Percentiles rank a stretch among this genome's conserved stretches.
Evolutionary conservation across 495 filamentous ascomycete genomes (phyloP).

Genomic region (Trichocladium uniseriatum): DNA sequence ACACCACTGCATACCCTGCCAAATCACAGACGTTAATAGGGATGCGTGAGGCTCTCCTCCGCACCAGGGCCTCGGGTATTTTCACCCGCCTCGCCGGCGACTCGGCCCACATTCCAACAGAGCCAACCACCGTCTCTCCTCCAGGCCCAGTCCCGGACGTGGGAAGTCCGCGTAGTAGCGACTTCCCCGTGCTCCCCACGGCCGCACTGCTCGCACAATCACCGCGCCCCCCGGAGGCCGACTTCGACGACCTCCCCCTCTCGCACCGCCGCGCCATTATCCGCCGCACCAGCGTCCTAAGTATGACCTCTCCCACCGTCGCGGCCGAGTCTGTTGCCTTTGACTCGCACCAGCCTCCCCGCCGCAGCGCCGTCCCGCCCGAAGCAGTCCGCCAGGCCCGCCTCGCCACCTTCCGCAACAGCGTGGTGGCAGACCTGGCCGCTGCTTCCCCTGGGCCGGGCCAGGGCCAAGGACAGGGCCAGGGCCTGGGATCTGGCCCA

Average conservation of each 20-base stretch:
- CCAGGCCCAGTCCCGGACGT: constrained; percentile 20
- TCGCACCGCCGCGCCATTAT: constrained; percentile 54
- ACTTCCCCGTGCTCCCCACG: constrained; percentile 8
- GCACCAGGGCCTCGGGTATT: constrained; percentile 34
- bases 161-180: too few species aligned
- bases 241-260: constrained; percentile 63
- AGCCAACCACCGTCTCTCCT: constrained; percentile 15
- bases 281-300: constrained; percentile 14
- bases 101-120: constrained; percentile 11
- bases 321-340: constrained; percentile 30
- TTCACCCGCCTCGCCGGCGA: constrained; percentile 21
- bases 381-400: constrained; percentile 45
- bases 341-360: constrained; percentile 50
- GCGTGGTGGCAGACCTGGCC: constrained; percentile 54
- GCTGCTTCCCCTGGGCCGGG: constrained; percentile 11
- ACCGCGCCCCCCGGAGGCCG: constrained; percentile 8
- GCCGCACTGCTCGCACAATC: background rate
- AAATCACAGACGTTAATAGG: constrained; percentile 50
- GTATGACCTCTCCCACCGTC: constrained; percentile 5
- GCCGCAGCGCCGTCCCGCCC: constrained; percentile 31
- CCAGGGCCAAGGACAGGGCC: too few species aligned
- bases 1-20: constrained; percentile 23
- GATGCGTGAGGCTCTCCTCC: constrained; percentile 51
- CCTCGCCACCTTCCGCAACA: constrained; percentile 69
- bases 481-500: too few species aligned